A percentile compares a stretch with the other conserved stretches of the same genome.
Evolutionary conservation across 176 grass and related monocot species (phyloP).

Genomic region (Zea luxurians): DNA sequence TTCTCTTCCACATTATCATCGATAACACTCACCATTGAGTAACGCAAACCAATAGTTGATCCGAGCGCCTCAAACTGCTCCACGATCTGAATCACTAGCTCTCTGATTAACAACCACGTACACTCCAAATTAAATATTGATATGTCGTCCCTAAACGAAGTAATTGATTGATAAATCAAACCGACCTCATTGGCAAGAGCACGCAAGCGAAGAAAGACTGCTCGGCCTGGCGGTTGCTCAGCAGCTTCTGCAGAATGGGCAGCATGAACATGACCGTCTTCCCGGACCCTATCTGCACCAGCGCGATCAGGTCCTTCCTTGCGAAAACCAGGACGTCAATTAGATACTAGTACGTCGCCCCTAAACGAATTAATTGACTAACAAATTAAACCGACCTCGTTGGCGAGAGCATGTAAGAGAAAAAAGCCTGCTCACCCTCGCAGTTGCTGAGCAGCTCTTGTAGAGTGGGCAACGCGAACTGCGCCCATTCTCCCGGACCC

Average conservation of each 20-base stretch:
- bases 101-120: conserved; percentile 47
- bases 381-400: too few relatives aligned
- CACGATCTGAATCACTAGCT: conserved; percentile 87
- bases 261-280: not conserved
- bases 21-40: conserved; percentile 48
- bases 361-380: too few relatives aligned
- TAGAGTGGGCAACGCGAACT: conserved; percentile 34
- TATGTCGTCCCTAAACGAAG: too few relatives aligned
- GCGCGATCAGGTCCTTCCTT: too few relatives aligned
- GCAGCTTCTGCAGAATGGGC: conserved; percentile 71
- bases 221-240: conserved; percentile 31
- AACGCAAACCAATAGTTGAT: conserved; percentile 59
- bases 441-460: too few relatives aligned
- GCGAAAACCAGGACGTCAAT: too few relatives aligned
- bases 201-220: conserved; percentile 80
- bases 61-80: conserved; percentile 89
- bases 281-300: too few relatives aligned
- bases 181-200: conserved; percentile 61
- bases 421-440: too few relatives aligned
- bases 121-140: not conserved
- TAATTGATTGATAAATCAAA: not conserved
- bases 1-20: not conserved
- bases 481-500: conserved; percentile 87
- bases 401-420: too few relatives aligned
- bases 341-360: too few relatives aligned